A percentile compares a stretch with the other conserved stretches of the same genome.
Evolutionary conservation across 306 rosid genomes (phyloP).

Genomic region (Chamaecrista fasciculata): DNA sequence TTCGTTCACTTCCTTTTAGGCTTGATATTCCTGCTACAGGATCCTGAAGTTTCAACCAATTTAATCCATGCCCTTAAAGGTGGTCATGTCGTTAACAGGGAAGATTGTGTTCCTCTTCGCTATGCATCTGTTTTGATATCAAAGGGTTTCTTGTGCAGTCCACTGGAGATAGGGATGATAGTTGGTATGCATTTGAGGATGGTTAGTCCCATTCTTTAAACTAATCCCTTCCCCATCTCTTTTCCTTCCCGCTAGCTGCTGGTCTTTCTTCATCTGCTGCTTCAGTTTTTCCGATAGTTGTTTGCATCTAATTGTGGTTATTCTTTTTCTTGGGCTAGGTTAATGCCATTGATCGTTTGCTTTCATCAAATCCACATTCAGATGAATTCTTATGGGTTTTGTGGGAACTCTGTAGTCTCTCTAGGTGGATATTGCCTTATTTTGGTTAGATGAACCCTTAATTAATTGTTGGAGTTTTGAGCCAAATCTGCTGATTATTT

Average conservation of each 20-base stretch:
- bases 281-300: not conserved
- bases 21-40: constrained; percentile 77
- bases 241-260: constrained; percentile 10
- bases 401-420: constrained; percentile 87
- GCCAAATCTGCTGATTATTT: constrained; percentile 34
- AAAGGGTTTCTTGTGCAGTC: constrained; percentile 87
- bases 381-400: constrained; percentile 95
- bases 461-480: constrained; percentile 28
- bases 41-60: constrained; percentile 79
- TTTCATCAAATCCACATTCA: constrained; percentile 61
- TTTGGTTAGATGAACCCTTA: constrained; percentile 21
- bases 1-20: constrained; percentile 52
- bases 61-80: constrained; percentile 69
- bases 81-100: constrained; percentile 61
- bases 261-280: constrained; percentile 4
- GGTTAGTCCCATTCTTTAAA: constrained; percentile 51
- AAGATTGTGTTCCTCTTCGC: constrained; percentile 80
- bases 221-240: not conserved
- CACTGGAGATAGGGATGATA: constrained; percentile 75
- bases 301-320: constrained; percentile 23
- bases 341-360: constrained; percentile 80
- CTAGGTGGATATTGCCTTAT: constrained; percentile 56
- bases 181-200: constrained; percentile 81
- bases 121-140: constrained; percentile 79
- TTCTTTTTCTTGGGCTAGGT: constrained; percentile 54